phyloP scores from a whole-genome alignment of 1,139 yeast genomes.

The Suhomyces atakaporum region DNA sequence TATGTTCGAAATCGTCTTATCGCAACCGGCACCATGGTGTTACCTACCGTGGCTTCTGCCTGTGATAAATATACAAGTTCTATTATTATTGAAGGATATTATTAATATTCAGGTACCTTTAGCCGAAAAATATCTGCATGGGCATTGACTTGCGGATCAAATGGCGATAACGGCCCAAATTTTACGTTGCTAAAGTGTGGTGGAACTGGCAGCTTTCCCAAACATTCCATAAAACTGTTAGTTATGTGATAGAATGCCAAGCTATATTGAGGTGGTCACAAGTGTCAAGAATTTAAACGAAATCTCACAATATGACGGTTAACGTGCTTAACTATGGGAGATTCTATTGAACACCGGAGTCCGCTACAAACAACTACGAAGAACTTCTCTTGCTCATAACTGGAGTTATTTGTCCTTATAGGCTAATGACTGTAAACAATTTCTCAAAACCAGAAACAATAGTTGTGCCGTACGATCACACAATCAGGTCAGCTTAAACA shows the following conservation, averaged over 20 bases:
- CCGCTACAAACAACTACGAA: neutral
- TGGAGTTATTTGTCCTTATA: neutral
- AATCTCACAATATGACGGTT: no score
- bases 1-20: no score
- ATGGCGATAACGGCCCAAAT: neutral
- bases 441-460: neutral
- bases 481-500: neutral
- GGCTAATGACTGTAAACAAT: neutral
- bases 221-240: no score
- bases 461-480: neutral
- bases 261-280: no score
- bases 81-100: neutral
- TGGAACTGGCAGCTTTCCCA: no score
- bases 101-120: neutral
- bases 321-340: neutral
- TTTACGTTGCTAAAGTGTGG: neutral
- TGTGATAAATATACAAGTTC: neutral
- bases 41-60: neutral
- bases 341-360: neutral
- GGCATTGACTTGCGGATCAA: neutral
- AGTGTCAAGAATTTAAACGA: no score
- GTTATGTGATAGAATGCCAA: no score
- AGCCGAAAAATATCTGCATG: slow-evolving; percentile 3
- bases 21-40: no score
- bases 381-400: neutral